Conservation (phyloP, 371 early-diverging fungal genomes). For the Zychaea mexicana region DNA sequence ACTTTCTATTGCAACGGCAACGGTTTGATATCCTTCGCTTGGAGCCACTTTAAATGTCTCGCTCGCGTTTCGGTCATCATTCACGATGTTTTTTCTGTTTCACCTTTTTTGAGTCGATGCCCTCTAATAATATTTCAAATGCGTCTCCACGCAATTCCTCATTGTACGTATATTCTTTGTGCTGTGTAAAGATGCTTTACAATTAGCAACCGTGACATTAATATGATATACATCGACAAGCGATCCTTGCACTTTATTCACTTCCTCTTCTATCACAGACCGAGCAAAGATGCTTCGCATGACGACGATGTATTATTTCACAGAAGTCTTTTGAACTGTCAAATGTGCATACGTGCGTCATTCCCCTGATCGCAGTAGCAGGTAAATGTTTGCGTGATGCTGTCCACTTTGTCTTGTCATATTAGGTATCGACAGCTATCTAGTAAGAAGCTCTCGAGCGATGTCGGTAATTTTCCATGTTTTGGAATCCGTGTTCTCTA, state of each 20-base stretch:
- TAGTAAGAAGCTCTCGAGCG: background rate
- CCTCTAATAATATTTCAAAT: background rate
- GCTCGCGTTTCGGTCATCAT: background rate
- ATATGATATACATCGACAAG: background rate
- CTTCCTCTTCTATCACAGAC: background rate
- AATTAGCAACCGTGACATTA: background rate
- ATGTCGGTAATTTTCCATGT: background rate
- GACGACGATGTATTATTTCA: background rate
- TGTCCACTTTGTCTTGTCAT: background rate
- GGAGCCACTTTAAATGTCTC: background rate
- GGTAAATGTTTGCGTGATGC: background rate
- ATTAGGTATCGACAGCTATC: background rate
- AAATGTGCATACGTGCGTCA: background rate
- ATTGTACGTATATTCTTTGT: background rate
- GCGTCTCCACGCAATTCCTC: background rate
- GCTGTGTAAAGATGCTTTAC: background rate
- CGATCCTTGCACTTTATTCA: background rate
- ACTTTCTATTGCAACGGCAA: background rate
- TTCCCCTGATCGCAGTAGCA: background rate
- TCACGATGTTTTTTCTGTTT: background rate
- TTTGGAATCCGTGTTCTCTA: background rate
- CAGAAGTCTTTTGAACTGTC: background rate
- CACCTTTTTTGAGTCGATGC: background rate
- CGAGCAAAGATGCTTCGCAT: background rate
- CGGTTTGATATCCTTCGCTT: background rate